Conservation (phyloP, 768 basidiomycete species). For the Lentinula detonsa region DNA sequence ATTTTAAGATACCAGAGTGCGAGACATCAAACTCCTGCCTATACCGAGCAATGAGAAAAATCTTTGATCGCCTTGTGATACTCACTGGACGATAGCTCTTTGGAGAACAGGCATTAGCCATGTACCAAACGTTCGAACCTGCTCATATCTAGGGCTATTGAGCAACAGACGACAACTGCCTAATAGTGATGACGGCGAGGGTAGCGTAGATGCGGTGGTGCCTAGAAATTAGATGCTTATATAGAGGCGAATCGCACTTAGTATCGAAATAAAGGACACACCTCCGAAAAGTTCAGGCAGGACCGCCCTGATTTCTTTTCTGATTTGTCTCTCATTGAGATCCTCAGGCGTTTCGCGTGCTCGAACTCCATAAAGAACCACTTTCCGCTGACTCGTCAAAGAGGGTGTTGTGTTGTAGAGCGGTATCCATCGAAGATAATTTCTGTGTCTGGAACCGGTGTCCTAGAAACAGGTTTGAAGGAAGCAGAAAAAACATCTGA, state of each 20-base stretch:
- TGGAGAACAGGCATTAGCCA: conserved; percentile 74
- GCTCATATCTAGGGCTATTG: conserved; percentile 64
- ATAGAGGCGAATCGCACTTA: background rate
- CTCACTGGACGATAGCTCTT: conserved; percentile 46
- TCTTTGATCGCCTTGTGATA: background rate
- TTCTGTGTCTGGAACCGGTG: conserved; percentile 55
- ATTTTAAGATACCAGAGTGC: conserved; percentile 36
- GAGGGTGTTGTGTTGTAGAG: conserved; percentile 54
- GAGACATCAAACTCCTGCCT: conserved; percentile 22
- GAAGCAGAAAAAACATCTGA: background rate
- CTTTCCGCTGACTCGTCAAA: conserved; percentile 61
- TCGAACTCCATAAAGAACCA: conserved; percentile 63
- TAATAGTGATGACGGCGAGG: conserved; percentile 33
- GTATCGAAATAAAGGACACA: conserved; percentile 14
- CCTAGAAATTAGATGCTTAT: conserved; percentile 22
- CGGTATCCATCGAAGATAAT: conserved; percentile 69
- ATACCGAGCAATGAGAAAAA: background rate
- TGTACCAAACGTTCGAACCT: conserved; percentile 59
- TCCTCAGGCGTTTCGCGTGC: conserved; percentile 71
- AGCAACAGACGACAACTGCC: conserved; percentile 40
- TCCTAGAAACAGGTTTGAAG: conserved; percentile 23
- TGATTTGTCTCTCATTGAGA: conserved; percentile 59
- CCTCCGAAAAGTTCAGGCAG: conserved; percentile 69
- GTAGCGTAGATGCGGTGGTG: conserved; percentile 14
- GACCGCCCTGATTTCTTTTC: conserved; percentile 58